phyloP scores from a whole-genome alignment of 2,329 filamentous ascomycete genomes.

The Madurella mycetomatis region DNA sequence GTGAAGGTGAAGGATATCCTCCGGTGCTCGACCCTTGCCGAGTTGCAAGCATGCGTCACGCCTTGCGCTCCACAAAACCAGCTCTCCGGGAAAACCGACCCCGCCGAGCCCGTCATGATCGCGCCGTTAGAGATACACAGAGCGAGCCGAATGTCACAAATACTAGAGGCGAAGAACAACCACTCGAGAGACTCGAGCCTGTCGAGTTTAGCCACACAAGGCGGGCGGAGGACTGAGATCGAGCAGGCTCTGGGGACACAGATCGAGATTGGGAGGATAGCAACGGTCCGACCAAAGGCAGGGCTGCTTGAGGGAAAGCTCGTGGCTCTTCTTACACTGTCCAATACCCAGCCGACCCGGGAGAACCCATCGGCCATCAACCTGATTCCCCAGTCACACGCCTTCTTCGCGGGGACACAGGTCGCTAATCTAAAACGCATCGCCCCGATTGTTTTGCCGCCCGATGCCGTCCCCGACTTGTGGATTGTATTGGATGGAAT shows the following conservation, averaged over 20 bases:
- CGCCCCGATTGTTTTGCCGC: conserved; percentile 33
- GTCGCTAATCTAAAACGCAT: conserved; percentile 38
- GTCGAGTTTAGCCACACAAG: conserved; percentile 19
- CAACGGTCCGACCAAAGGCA: conserved; percentile 44
- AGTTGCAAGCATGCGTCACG: conserved; percentile 40
- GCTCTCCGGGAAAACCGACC: conserved; percentile 8
- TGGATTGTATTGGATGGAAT: conserved; percentile 47
- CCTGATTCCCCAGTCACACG: conserved; percentile 35
- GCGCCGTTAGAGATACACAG: conserved; percentile 26
- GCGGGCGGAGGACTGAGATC: conserved; percentile 25
- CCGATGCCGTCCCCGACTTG: conserved; percentile 38
- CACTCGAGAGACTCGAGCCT: conserved; percentile 25
- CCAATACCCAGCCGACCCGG: conserved; percentile 26
- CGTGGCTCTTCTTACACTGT: conserved; percentile 44
- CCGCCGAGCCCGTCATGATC: conserved; percentile 23
- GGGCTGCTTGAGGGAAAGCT: conserved; percentile 48
- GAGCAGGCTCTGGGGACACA: conserved; percentile 40
- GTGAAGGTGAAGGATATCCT: conserved; percentile 39
- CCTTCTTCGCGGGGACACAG: conserved; percentile 38
- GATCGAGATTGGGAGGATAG: conserved; percentile 38
- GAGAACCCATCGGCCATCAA: conserved; percentile 32
- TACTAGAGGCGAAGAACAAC: conserved; percentile 7
- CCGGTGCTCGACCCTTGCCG: conserved; percentile 40
- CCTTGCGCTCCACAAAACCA: conserved; percentile 27
- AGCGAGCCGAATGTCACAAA: conserved; percentile 21